Conservation (phyloP, 2,329 filamentous ascomycete genomes). For the Arachnopeziza araneosa region DNA sequence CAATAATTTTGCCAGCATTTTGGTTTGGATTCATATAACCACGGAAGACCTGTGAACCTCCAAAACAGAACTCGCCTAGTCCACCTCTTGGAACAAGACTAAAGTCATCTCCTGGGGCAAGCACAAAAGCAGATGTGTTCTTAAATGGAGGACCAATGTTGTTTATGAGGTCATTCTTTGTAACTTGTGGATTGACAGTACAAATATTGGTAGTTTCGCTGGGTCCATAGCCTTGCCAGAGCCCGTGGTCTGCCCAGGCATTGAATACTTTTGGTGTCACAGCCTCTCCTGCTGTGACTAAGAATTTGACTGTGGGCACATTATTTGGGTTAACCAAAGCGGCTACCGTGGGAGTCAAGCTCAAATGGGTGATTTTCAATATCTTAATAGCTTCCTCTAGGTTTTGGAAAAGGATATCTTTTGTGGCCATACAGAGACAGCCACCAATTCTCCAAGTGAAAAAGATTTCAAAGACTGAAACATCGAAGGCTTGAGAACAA, state of each 20-base stretch:
- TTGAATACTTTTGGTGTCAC: slow-evolving; percentile 66
- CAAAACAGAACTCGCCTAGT: slow-evolving; percentile 80
- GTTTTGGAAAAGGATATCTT: slow-evolving; percentile 69
- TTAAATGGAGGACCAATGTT: slow-evolving; percentile 71
- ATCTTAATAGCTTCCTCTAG: slow-evolving; percentile 60
- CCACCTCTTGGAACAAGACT: slow-evolving; percentile 61
- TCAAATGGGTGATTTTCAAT: slow-evolving; percentile 70
- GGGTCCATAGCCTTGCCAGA: slow-evolving; percentile 81
- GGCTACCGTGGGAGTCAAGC: slow-evolving; percentile 80
- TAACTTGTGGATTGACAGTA: slow-evolving; percentile 61
- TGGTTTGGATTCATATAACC: slow-evolving; percentile 67
- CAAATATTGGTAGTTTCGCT: slow-evolving; percentile 88
- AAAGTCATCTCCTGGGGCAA: slow-evolving; percentile 38
- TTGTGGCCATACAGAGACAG: slow-evolving; percentile 68
- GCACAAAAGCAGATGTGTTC: slow-evolving; percentile 60
- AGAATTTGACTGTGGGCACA: slow-evolving; percentile 65
- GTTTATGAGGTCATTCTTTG: slow-evolving; percentile 52
- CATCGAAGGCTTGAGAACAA: slow-evolving; percentile 80
- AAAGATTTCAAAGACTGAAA: slow-evolving; percentile 88
- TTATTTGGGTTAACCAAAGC: slow-evolving; percentile 63
- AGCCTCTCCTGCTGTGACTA: slow-evolving; percentile 78
- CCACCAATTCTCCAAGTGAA: slow-evolving; percentile 76
- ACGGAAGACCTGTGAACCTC: slow-evolving; percentile 71
- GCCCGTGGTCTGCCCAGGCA: slow-evolving; percentile 59
- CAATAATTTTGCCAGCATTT: slow-evolving; percentile 61